A percentile compares a stretch with the other conserved stretches of the same genome.
Evolutionary conservation across 2,329 filamentous ascomycete genomes (phyloP).

Genomic region (Endothia cerciana): DNA sequence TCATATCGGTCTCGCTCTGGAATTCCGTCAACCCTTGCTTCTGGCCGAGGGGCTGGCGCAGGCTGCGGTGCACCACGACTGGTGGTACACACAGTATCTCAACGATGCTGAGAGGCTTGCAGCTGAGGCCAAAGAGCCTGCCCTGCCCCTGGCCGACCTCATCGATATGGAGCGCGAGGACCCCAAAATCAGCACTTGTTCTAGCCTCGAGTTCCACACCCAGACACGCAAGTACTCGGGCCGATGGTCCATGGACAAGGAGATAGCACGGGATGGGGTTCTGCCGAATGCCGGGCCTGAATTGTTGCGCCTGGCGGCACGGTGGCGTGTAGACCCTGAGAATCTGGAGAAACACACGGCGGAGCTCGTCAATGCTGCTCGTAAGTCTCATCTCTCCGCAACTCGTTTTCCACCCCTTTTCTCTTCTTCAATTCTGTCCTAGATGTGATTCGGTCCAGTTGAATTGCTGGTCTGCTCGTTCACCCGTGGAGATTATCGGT

Average conservation of each 20-base stretch:
- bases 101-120: constrained; percentile 9
- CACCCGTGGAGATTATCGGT: too few species aligned
- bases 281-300: constrained; percentile 11
- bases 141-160: constrained; percentile 9
- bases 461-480: background rate
- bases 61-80: constrained; percentile 19
- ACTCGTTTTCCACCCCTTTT: too few species aligned
- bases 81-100: constrained; percentile 18
- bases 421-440: too few species aligned
- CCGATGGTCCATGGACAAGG: constrained; percentile 17
- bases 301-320: constrained; percentile 15
- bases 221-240: constrained; percentile 19
- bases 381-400: too few species aligned
- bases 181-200: constrained; percentile 16
- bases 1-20: constrained; percentile 14
- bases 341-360: constrained; percentile 11
- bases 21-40: constrained; percentile 16
- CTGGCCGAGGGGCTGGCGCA: constrained; percentile 17
- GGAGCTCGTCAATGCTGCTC: constrained; percentile 17
- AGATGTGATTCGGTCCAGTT: too few species aligned
- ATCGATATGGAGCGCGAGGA: constrained; percentile 18
- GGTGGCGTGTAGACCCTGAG: constrained; percentile 16
- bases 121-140: constrained; percentile 9
- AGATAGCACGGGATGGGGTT: constrained; percentile 16
- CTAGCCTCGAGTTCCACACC: constrained; percentile 13